Percentiles rank a stretch among this genome's conserved stretches.
Conservation (phyloP, 257 asterid genomes). For the Scutellaria galericulata region DNA sequence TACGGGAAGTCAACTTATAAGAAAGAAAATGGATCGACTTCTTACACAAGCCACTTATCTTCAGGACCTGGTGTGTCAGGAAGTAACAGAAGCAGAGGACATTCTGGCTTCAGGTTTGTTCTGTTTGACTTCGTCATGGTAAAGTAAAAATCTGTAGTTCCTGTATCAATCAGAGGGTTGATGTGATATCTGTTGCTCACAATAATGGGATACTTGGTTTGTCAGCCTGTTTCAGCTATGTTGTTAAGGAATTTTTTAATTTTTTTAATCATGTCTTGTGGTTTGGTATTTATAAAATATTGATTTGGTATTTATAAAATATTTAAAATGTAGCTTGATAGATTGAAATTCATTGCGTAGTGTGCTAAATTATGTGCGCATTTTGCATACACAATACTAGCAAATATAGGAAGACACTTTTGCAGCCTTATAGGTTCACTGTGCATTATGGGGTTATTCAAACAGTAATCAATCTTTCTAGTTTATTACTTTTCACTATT, state of each 20-base stretch:
- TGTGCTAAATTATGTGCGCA: not conserved
- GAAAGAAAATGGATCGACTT: conserved; percentile 71
- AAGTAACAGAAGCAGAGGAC: conserved; percentile 55
- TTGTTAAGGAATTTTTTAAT: not conserved
- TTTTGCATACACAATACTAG: not conserved
- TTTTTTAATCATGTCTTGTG: not conserved
- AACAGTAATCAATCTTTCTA: not conserved
- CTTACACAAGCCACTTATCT: conserved; percentile 48
- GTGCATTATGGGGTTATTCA: not conserved
- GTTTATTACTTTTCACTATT: not conserved
- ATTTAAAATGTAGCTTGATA: conserved; percentile 1
- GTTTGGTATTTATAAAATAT: not conserved
- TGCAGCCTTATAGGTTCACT: not conserved
- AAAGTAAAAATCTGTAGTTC: conserved; percentile 9
- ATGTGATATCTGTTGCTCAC: not conserved
- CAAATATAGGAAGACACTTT: not conserved
- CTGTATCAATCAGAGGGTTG: conserved; percentile 1
- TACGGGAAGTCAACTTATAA: conserved; percentile 63
- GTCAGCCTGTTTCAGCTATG: not conserved
- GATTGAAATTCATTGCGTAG: not conserved
- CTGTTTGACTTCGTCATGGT: conserved; percentile 11
- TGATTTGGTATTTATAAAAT: not conserved
- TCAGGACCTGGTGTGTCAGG: conserved; percentile 57
- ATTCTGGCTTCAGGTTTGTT: conserved; percentile 56
- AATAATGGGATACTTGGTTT: not conserved